Base-by-base conservation (phyloP, 2,329 filamentous ascomycete genomes). In the Verticillium isaacii region DNA sequence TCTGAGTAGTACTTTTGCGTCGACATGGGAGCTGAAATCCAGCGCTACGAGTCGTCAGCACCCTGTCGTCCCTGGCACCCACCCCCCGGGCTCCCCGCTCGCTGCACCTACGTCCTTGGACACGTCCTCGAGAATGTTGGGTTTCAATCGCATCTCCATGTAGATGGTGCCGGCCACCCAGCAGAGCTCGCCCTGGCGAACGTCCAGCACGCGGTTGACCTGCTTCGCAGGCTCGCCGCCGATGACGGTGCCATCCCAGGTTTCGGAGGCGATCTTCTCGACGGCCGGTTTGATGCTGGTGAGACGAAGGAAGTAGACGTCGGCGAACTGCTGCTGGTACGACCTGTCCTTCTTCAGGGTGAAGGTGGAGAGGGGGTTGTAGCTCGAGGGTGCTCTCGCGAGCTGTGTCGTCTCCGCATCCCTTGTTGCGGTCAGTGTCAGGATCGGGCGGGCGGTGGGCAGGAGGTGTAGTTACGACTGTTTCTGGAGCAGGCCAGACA, bases 71-170 rank as follows among this genome's bases (percentile, higher is more conserved):
- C 36, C 29, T 32, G 9, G 19, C 7, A n/a, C 15, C 15, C 4
- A n/a, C 15, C n/a, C 19, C 9, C 5, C 29, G 29, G 29, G 29
- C 41, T 23, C n/a, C 2, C 8, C n/a, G 41, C 29, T 17, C 32
- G 56, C 5, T 32, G 54, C 14, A 77, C 84, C 65, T 77, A 93
- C 91, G 75, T 97, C 94, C 76, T 96, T 96, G 50, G 91, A 90
- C 52, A 99, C 91, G 69, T 99, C 95, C 63, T 97, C 93, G 37
- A 99, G 79, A 73, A 99, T 94, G 71, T 96, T 96, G 1, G 96
- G 95, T 78, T 99, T 99, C 70, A 97, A 76, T 2, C 91, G 86
- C 92, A 99, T 93, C 66, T 98, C 92, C 90, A 98, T 96, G 74
- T 96, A 99, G 36, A 98, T 87, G 0, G 95, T 99, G 17, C 96